Evolutionary conservation across 2,329 filamentous ascomycete species (phyloP), one percentile per base, ranked within the genome.

Genomic region (Gnomoniopsis smithogilvyi): DNA sequence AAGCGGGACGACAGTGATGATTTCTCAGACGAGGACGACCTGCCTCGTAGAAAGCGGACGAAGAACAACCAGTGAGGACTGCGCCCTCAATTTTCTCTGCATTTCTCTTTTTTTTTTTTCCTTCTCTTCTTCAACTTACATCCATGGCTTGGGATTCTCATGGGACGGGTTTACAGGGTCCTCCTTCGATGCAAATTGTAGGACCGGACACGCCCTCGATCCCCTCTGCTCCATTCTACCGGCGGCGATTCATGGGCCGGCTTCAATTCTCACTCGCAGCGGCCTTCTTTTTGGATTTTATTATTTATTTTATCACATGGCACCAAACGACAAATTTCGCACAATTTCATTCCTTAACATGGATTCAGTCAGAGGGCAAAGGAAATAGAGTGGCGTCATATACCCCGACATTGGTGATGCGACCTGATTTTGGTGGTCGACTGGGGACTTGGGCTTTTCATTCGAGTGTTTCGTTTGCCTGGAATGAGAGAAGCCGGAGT

Each of bases 1-100:
- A 70, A 57, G 62, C 61, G 38, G 52, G 73, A 72, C 53, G 67
- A 63, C 54, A 72, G 71, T 15, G 75, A 76, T 12, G 76, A 78
- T n/a, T 76, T 74, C 43, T 77, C 76, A 15, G 77, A 76, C 3
- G 78, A 78, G 19, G 78, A 76, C 3, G 76, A 78, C 2, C 74
- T 75, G 3, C 74, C 64, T 12, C 41, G 43, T 22, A 53, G 56
- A 26, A 71, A 71, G 60, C 64, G 68, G 49, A 24, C 61, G 48
- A 67, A 63, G 54, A 71, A 64, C 41, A 59, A 53, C 24, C 38
- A 60, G 57, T 60, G 57, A 62, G 52, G 47, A 47, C 17, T 4
- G 26, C 26, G 26, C 26, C 36, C 36, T n/a, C 7, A 21, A 19
- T 17, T 19, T 36, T 34, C 52, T 34, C 52, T 34, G 22, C 24